Base-by-base conservation (phyloP, 1,139 yeast species). In the Taphrina communis region DNA sequence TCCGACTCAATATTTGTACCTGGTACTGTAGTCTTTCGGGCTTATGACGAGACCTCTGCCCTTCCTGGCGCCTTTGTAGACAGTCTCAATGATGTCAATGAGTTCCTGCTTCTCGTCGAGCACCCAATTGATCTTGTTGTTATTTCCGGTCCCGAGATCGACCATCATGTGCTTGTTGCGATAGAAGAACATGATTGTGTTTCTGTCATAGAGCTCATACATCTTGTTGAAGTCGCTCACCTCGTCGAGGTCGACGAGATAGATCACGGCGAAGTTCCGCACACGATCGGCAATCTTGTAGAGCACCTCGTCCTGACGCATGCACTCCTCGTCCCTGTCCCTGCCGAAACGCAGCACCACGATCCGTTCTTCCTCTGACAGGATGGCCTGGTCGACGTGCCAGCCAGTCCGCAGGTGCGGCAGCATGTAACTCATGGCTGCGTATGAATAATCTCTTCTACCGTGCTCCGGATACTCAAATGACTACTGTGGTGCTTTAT, bases 111-210 rank as follows among this genome's bases (percentile, higher is more conserved):
- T 88, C 76, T 90, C 92, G 61, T 86, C 87, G 46, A 94, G 81
- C 6, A 81, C 80, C 78, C 94, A 94, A 76, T 92, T 92, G 80
- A 94, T 81, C 81, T 94, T 94, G 81, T 95, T 94, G 79, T 95
- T 94, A 77, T 94, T 91, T 55, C 99, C 99, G 0, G 99, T 94
- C 1, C 99, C 99, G 78, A 92, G 92, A 80, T 94, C 99, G 79
- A 93, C 86, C 71, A 73, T 73, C 96, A 95, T 93, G 77, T 94
- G 99, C 77, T 92, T 93, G 79, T 94, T 59, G 55, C 55, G 41
- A 12, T 53, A 50, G 42, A 50, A 51, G 46, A 35, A 39, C 66
- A 35, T 52, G 59, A 38, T 39, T 60, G 55, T 67, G 39, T 39
- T 58, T 17, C 44, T 17, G 17, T 46, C 60, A 17, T 46, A 38